A percentile compares a stretch with the other conserved stretches of the same genome.
Conservation (phyloP, 148 eudicot species). For the Fallopia convolvulus region DNA sequence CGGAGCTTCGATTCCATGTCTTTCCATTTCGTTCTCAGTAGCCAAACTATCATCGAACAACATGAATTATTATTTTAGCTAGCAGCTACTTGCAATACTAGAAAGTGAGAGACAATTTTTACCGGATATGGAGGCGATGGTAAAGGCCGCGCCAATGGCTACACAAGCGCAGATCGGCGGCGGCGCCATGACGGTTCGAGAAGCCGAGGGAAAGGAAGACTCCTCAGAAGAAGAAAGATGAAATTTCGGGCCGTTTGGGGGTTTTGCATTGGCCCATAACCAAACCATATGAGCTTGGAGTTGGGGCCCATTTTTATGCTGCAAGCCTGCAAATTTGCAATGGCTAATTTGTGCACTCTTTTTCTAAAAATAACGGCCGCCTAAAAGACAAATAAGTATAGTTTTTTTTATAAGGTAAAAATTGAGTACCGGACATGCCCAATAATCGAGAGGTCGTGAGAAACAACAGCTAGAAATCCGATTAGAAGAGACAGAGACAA, state of each 20-base stretch:
- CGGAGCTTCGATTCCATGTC: constrained; percentile 28
- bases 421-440: too few species aligned
- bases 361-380: too few species aligned
- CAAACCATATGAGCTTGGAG: too few species aligned
- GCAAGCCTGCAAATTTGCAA: too few species aligned
- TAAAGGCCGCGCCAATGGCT: constrained; percentile 8
- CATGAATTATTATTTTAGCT: background rate
- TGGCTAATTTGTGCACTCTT: too few species aligned
- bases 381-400: too few species aligned
- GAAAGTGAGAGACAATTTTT: background rate
- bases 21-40: constrained; percentile 39
- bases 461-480: too few species aligned
- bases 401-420: too few species aligned
- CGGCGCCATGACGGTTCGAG: constrained; percentile 5
- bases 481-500: too few species aligned
- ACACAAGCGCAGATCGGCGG: constrained; percentile 8
- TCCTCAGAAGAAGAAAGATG: background rate
- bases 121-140: constrained; percentile 7
- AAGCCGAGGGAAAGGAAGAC: background rate
- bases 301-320: too few species aligned
- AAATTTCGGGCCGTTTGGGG: background rate
- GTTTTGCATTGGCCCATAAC: too few species aligned
- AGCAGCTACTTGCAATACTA: background rate
- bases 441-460: too few species aligned
- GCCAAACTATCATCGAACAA: background rate